phyloP scores from a whole-genome alignment of 306 rosid genomes.

The Prunus davidiana region DNA sequence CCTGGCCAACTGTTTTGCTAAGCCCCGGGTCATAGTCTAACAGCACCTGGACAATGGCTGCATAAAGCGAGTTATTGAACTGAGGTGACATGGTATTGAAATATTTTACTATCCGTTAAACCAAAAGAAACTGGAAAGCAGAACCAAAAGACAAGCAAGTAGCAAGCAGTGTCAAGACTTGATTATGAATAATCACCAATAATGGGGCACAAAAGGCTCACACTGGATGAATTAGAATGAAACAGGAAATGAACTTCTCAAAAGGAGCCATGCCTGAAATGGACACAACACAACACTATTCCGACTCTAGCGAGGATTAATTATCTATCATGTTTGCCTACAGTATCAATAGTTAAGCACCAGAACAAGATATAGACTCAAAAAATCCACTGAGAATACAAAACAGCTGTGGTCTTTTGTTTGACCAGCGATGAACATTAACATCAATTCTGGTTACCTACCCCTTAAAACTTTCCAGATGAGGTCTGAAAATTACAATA shows the following conservation, averaged over 20 bases:
- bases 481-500: not conserved
- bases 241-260: not conserved
- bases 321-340: not conserved
- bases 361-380: too few species aligned
- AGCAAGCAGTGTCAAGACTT: not conserved
- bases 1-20: conserved; percentile 69
- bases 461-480: too few species aligned
- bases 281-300: not conserved
- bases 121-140: too few species aligned
- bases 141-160: too few species aligned
- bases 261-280: too few species aligned
- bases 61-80: conserved; percentile 15
- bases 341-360: too few species aligned
- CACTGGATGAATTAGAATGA: not conserved
- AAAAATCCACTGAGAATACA: too few species aligned
- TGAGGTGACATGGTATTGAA: not conserved
- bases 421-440: too few species aligned
- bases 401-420: not conserved
- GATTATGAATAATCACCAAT: not conserved
- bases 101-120: too few species aligned
- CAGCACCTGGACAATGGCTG: conserved; percentile 58
- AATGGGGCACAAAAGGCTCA: not conserved
- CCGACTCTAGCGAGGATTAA: not conserved
- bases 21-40: conserved; percentile 65
- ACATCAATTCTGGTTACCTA: too few species aligned